Conservation (phyloP, 352 stramenopile genomes). For the Phytophthora pluvialis region DNA sequence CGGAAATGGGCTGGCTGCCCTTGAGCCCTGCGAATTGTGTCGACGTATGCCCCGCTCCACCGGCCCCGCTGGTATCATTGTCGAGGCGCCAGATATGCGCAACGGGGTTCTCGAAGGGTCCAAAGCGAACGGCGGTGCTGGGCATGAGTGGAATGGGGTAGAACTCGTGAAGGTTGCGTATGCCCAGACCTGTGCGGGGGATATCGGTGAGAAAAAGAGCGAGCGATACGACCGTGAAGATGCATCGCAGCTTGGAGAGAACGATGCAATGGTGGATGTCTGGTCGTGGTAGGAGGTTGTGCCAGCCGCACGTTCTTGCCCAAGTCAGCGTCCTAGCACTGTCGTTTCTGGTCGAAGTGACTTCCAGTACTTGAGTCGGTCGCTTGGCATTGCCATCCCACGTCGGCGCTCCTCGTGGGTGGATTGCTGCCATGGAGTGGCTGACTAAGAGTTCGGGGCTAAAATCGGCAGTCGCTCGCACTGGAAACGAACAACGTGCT, state of each 20-base stretch:
- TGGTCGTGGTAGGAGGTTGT: slow-evolving; percentile 19
- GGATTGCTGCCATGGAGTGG: slow-evolving; percentile 6
- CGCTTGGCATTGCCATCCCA: background rate
- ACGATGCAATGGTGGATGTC: slow-evolving; percentile 37
- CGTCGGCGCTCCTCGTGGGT: background rate
- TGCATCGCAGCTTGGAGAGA: slow-evolving; percentile 38
- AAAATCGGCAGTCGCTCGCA: background rate
- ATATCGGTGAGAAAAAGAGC: slow-evolving; percentile 57
- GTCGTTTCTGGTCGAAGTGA: background rate
- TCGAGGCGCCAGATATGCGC: slow-evolving; percentile 30
- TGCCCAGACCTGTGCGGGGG: slow-evolving; percentile 49
- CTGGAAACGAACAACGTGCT: background rate
- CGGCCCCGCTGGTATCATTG: background rate
- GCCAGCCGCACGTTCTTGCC: slow-evolving; percentile 8
- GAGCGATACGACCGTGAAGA: slow-evolving; percentile 48
- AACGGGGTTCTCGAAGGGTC: slow-evolving; percentile 54
- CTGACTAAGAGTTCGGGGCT: background rate
- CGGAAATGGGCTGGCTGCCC: slow-evolving; percentile 15
- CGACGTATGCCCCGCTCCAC: background rate
- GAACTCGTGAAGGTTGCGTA: slow-evolving; percentile 31
- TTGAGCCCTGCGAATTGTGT: slow-evolving; percentile 25
- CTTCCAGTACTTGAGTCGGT: background rate
- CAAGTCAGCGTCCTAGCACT: slow-evolving; percentile 3
- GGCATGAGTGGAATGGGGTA: slow-evolving; percentile 35
- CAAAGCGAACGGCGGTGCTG: slow-evolving; percentile 41